Evolutionary conservation across 2,329 filamentous ascomycete genomes (phyloP), one percentile per base, ranked within the genome.

Genomic region (Pyricularia grisea): DNA sequence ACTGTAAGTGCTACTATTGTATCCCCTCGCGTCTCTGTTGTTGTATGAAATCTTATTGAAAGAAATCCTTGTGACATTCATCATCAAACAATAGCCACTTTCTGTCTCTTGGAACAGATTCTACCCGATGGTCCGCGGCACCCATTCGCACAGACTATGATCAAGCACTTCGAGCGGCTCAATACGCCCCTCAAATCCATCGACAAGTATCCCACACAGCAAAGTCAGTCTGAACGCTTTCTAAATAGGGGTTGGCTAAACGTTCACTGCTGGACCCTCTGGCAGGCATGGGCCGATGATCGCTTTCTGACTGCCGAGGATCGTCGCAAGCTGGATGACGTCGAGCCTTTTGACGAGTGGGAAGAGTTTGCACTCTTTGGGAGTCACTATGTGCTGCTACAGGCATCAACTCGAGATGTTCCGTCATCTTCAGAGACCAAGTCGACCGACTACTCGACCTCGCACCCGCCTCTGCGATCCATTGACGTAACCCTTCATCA

Each of bases 301-400:
- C 75, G 80, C 2, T 94, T 94, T 76, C 79, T 97, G 25, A 82
- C 82, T 6, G 75, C 83, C 0, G 78, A 83, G 0, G 84, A 92
- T 71, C 85, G 92, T 71, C 80, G 76, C 50, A 80, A 79, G 12
- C 79, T 97, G 17, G 90, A 97, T 73, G 75, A 80, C 0, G 78
- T 93, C 20, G 94, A 97, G 75, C 88, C 90, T 0, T 97, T 98
- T 75, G 94, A 98, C 77, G 94, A 97, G 78, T 97, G 93, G 93
- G 94, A 98, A 78, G 94, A 97, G 74, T 93, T 97, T 75, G 89
- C 91, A 2, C 81, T 97, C 0, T 97, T 96, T 77, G 88, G 87
- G 2, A 88, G 89, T 42, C 94, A 97, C 78, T 97, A 97, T 78
- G 91, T 94, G 73, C 79, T 97, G 63, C 82, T 97, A 10, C 82